Percentiles rank a stretch among this genome's conserved stretches.
phyloP scores from a whole-genome alignment of 768 basidiomycete species.

The Lactifluus echinatus region DNA sequence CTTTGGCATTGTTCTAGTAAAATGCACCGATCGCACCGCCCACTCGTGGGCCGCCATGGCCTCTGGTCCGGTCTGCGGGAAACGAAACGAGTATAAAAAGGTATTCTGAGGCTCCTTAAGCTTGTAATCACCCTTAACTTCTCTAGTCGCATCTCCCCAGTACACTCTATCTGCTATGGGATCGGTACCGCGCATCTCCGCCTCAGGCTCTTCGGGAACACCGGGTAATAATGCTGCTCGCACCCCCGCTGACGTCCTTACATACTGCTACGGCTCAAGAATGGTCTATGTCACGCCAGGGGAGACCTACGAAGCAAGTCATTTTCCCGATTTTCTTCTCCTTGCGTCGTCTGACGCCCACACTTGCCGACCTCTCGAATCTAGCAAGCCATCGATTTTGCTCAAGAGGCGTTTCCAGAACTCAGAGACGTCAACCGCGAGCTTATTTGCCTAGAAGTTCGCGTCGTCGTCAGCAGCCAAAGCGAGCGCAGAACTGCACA shows the following conservation, averaged over 20 bases:
- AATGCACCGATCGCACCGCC: no score
- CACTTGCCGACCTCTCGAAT: background rate
- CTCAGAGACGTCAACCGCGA: conserved; percentile 19
- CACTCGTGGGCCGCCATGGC: no score
- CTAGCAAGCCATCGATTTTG: conserved; percentile 23
- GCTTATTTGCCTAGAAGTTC: conserved; percentile 23
- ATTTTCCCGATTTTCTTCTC: no score
- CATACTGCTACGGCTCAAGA: conserved; percentile 22
- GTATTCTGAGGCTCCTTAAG: no score
- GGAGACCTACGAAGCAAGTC: conserved; percentile 21
- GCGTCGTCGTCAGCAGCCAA: conserved; percentile 16
- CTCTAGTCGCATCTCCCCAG: background rate
- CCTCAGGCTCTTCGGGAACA: background rate
- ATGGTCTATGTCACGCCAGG: conserved; percentile 27
- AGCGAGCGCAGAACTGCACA: conserved; percentile 17
- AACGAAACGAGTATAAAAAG: no score
- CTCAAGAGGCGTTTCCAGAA: conserved; percentile 19
- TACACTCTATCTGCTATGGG: background rate
- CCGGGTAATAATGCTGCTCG: background rate
- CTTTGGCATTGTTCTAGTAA: no score
- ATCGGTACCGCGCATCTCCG: background rate
- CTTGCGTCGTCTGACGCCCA: background rate
- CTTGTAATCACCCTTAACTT: no score
- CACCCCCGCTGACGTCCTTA: conserved; percentile 18
- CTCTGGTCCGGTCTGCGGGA: no score